A percentile compares a stretch with the other conserved stretches of the same genome.
phyloP scores from a whole-genome alignment of 1,284 basidiomycete species.

The Ganoderma boninense region DNA sequence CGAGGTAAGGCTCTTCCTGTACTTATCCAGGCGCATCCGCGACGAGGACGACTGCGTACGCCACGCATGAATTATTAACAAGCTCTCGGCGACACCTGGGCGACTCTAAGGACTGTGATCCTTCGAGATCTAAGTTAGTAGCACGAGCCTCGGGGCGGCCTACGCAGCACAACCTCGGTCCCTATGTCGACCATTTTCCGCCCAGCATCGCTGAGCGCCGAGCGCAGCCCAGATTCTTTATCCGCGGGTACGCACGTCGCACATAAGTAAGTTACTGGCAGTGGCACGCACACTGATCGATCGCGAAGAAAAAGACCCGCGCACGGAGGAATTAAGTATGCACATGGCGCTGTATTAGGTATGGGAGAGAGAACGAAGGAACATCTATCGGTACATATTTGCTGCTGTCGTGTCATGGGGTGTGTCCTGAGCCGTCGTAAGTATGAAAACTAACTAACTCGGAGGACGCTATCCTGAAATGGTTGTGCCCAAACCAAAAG shows the following conservation, averaged over 20 bases:
- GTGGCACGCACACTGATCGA: neutral
- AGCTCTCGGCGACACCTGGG: too few species aligned
- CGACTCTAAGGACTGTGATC: too few species aligned
- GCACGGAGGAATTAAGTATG: neutral
- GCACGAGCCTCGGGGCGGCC: too few species aligned
- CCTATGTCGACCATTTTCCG: too few species aligned
- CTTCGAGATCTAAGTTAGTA: too few species aligned
- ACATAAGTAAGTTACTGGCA: neutral
- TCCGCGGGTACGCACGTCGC: neutral
- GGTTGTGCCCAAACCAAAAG: conserved; percentile 1
- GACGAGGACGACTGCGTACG: too few species aligned
- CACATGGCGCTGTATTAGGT: neutral
- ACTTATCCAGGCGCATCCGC: too few species aligned
- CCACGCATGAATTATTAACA: too few species aligned
- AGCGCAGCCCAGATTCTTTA: neutral
- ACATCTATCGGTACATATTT: conserved; percentile 5
- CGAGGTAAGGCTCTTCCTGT: too few species aligned
- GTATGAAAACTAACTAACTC: too few species aligned
- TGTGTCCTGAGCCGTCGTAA: neutral
- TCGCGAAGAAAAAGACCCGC: neutral
- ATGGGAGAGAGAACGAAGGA: neutral
- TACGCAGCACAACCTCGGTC: too few species aligned
- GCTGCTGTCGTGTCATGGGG: neutral
- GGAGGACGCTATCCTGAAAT: neutral
- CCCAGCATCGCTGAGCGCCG: too few species aligned